Conservation (phyloP, 1,139 yeast species). For the Yamadazyma siamensis region DNA sequence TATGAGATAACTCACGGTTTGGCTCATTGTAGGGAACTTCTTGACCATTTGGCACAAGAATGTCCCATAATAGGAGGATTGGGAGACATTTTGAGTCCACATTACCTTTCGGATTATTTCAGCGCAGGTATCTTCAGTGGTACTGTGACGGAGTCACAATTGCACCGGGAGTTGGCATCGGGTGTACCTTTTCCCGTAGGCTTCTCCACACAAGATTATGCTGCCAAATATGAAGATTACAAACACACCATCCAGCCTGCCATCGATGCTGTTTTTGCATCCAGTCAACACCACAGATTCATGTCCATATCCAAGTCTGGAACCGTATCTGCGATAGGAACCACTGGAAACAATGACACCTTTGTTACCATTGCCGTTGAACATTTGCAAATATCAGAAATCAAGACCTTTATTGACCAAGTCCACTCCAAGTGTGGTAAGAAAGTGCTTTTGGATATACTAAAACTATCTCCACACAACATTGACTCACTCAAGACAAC, state of each 20-base stretch:
- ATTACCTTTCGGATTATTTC: constrained; percentile 43
- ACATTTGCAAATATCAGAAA: too few species aligned
- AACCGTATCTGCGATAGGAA: constrained; percentile 42
- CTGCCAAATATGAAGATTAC: constrained; percentile 19
- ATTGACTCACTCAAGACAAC: too few species aligned
- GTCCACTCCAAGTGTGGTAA: too few species aligned
- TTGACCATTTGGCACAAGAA: constrained; percentile 32
- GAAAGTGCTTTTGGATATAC: too few species aligned
- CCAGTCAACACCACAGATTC: constrained; percentile 39
- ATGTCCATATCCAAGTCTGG: constrained; percentile 43
- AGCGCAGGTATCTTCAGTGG: constrained; percentile 37
- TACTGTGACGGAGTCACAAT: constrained; percentile 38
- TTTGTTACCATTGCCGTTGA: constrained; percentile 34
- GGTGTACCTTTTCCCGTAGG: constrained; percentile 47
- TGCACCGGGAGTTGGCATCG: constrained; percentile 44
- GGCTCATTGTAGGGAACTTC: constrained; percentile 35
- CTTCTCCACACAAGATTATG: constrained; percentile 26
- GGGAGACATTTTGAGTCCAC: constrained; percentile 46
- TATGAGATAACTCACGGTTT: constrained; percentile 38
- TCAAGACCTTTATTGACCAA: too few species aligned
- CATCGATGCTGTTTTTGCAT: constrained; percentile 39
- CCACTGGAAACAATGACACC: constrained; percentile 44
- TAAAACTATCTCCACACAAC: too few species aligned
- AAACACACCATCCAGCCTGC: constrained; percentile 29
- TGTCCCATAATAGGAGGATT: constrained; percentile 38